Evolutionary conservation across 306 rosid species (phyloP), one percentile per base, ranked within the genome.

Genomic region (Malus asiatica): DNA sequence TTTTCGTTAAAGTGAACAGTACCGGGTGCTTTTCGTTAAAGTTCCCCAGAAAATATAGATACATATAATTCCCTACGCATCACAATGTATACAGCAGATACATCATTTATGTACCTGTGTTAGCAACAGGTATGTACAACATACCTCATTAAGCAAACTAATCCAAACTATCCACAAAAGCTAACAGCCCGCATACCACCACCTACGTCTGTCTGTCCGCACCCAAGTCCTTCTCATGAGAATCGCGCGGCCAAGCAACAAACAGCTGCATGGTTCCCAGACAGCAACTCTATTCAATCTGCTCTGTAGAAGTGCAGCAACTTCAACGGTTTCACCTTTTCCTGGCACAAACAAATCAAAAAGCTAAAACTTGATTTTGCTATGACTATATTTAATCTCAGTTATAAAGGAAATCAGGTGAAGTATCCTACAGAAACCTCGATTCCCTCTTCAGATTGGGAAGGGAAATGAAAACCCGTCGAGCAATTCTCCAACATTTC

Each of bases 401-500:
- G 38, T 75, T 77, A 20, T 33, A 58, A 73, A 63, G 65, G 61
- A 76, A 60, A 69, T 4, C 14, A 23, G 19, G 71, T 66, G 53
- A 12, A 74, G 42, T 78, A 66, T 71, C 58, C 60, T 13, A 58
- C 33, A 71, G 42, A 70, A 74, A 94, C 98, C 96, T 91, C 90
- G 48, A 78, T 46, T 62, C 75, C 83, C 76, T 78, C 89, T 61
- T 78, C 88, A 32, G 74, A 62, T 70, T 84, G 76, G 23, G 75
- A 69, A 60, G 96, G 95, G 78, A 94, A 91, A 71, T 81, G 87
- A 83, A 94, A 88, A 45, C 98, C 98, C 9, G 83, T 87, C 20
- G 98, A 94, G 82, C 98, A 91, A 79, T 90, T 94, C 74, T 78
- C 84, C 86, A 90, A 75, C 32, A 82, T 75, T 82, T 94, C 98